These are phyloP conservation scores for Tetracentron sinense DNA, from an alignment of 164 flowering plant genomes.

Conservation along the genomic window DNA sequence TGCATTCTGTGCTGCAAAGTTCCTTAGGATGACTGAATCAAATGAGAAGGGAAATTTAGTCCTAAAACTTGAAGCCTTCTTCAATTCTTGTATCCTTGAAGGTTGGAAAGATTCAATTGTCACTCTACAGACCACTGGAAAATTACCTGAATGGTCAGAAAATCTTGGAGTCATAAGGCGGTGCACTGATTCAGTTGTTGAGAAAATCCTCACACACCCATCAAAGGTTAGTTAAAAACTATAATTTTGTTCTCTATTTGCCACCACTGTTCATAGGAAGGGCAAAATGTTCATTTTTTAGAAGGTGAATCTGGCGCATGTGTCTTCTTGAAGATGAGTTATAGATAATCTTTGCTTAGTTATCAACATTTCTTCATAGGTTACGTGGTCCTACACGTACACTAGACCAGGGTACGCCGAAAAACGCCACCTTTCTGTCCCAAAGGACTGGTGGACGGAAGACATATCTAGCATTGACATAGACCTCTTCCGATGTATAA, in stretches of 20 bases:
- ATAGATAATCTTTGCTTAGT: background rate
- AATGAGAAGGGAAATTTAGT: constrained; percentile 67
- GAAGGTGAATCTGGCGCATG: too few relatives aligned
- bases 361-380: constrained; percentile 36
- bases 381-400: constrained; percentile 87
- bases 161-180: constrained; percentile 61
- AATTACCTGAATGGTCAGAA: constrained; percentile 65
- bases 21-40: constrained; percentile 73
- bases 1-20: constrained; percentile 78
- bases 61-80: constrained; percentile 69
- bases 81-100: constrained; percentile 71
- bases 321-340: too few relatives aligned
- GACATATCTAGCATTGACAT: constrained; percentile 69
- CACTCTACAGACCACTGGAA: constrained; percentile 46
- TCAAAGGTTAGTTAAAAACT: constrained; percentile 42
- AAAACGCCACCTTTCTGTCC: constrained; percentile 52
- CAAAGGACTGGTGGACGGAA: constrained; percentile 97
- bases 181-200: constrained; percentile 73
- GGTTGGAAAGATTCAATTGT: constrained; percentile 90
- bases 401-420: constrained; percentile 70
- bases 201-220: constrained; percentile 64
- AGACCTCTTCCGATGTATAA: constrained; percentile 58
- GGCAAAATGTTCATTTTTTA: background rate
- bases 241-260: background rate
- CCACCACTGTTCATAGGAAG: background rate